Base-by-base conservation (phyloP, 257 asterid species). In the Osmanthus fragrans region DNA sequence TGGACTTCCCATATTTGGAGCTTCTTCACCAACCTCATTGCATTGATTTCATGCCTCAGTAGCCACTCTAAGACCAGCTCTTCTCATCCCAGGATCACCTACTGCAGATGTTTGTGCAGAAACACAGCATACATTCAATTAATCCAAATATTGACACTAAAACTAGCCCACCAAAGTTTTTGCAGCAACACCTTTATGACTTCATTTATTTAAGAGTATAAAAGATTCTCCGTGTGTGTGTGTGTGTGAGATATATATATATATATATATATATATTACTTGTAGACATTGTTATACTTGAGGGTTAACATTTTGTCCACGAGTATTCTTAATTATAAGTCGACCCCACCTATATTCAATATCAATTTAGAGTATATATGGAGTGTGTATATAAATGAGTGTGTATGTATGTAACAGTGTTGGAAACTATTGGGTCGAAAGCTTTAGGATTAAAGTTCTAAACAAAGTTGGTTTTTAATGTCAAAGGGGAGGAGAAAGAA, bases 21-120 rank as follows among this genome's bases (percentile, higher is more conserved):
- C 84, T 79, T 90, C 91, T 73, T 85, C 85, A 71, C 85, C 87
- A 77, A 87, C 90, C 67, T 85, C 92, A 81, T 86, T 88, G 80
- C 92, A 90, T 25, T 90, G 95, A 76, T 88, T 90, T 90, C 90
- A 88, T 10, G 92, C 82, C 85, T 88, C 95, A 70, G 88, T 90
- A 9, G 91, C 89, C 34, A 90, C 73, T 73, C 95, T 88, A 7
- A 90, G 63, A 7, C 84, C 86, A 33, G 87, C 95, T 64, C 91
- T 67, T 77, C 39, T 86, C 92, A 87, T 90, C 21, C 91, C 91
- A 33, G 92, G 88, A 82, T 90, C 95, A 0, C 92, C 92, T 7
- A 88, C 74, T 0, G 86, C 95, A 1, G 91, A 87, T 25, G 71
- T 36, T 29, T 19, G 65, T 11, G 45, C 82, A 37, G 25, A 15